Percentiles rank a stretch among this genome's conserved stretches.
Conservation (phyloP, 495 filamentous ascomycete species). For the Penicillium waksmanii region DNA sequence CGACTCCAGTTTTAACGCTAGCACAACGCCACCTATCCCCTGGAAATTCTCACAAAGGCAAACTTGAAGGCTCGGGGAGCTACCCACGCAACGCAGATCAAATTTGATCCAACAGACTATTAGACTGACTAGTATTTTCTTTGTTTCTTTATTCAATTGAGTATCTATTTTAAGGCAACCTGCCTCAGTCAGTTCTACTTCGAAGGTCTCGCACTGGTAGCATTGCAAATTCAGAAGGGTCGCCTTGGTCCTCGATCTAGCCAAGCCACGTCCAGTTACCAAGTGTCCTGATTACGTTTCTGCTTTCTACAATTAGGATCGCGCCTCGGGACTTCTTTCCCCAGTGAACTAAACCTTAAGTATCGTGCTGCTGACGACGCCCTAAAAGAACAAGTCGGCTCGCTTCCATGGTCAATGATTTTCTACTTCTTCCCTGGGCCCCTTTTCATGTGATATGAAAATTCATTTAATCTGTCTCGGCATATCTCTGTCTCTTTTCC, state of each 20-base stretch:
- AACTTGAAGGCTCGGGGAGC: background rate
- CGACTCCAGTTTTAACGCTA: too few relatives aligned
- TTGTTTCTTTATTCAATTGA: too few relatives aligned
- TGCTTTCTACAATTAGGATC: background rate
- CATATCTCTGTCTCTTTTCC: background rate
- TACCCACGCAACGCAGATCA: slow-evolving; percentile 13
- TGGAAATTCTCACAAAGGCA: background rate
- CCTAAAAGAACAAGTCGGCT: background rate
- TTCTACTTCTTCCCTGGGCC: background rate
- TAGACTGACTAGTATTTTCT: too few relatives aligned
- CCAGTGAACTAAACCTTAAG: background rate
- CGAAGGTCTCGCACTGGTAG: background rate
- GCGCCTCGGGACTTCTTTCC: background rate
- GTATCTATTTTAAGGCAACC: background rate
- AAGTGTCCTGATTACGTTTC: background rate
- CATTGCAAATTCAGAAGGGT: background rate
- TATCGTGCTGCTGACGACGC: background rate
- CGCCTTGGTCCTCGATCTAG: background rate
- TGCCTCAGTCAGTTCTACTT: background rate
- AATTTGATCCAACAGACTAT: background rate
- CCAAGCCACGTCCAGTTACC: slow-evolving; percentile 1
- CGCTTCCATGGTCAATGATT: background rate
- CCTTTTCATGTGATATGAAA: background rate
- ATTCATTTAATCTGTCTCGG: background rate
- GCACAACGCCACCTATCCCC: background rate